Evolutionary conservation across 2,329 filamentous ascomycete species (phyloP), one percentile per base, ranked within the genome.

Genomic region (Dactylellina parvicollis): DNA sequence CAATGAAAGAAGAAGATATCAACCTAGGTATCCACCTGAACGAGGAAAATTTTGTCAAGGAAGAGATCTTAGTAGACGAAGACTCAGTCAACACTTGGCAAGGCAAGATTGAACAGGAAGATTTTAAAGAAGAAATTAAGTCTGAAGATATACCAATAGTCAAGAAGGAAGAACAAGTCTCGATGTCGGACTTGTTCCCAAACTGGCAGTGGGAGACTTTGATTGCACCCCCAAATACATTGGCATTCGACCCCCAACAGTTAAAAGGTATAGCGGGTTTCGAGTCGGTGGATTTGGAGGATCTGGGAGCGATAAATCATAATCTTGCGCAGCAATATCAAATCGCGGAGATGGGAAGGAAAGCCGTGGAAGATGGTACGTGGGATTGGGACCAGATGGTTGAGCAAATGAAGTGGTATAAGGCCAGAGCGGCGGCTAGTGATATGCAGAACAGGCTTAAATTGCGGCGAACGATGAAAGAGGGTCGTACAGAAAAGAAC

Each of bases 271-370:
- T 55, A 7, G 24, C 36, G 5, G 36, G 28, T 1, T 20, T 64
- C 10, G 38, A 26, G 4, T 2, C 22, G 3, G 5, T 18, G 2
- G 47, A 38, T 18, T 5, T 5, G 0, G 36, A 28, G 8, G 14
- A 18, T n/a, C 7, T 42, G 8, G 46, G 10, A 18, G 20, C 30
- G 2, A 55, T 64, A 46, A 20, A 36, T 18, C 26, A 38, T 1
- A 46, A 47, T 22, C 36, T 64, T 3, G 42, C 22, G 36, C 36
- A 42, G 9, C 60, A 64, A 18, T 64, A 55, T n/a, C 36, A n/a
- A 12, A 46, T 64, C 18, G 60, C 60, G 26, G 49, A 47, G 42
- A 32, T 42, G 20, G 60, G 47, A 2, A 54, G 52, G 12, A 24
- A 42, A 4, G 34, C 36, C 24, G 2, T 62, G n/a, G 34, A n/a